Conservation (phyloP, 1,284 basidiomycete species). For the Cryptococcus maquisensis region DNA sequence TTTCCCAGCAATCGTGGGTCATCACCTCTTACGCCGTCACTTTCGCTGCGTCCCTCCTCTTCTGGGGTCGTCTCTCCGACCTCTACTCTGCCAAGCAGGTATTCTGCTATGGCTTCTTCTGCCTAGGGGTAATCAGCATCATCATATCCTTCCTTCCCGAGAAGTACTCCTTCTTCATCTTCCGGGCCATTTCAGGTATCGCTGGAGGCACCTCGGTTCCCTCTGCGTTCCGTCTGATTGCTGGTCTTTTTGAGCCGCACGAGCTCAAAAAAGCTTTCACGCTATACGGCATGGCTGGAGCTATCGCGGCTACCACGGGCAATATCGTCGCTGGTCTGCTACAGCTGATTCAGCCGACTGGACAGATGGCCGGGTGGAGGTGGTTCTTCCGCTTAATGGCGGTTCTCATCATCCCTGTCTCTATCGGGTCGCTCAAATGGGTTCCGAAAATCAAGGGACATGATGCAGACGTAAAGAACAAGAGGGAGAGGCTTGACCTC, state of each 20-base stretch:
- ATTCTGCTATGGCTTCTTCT: constrained; percentile 25
- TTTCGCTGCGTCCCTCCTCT: constrained; percentile 29
- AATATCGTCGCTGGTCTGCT: constrained; percentile 24
- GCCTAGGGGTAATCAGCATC: constrained; percentile 25
- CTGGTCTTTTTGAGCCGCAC: constrained; percentile 20
- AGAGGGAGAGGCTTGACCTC: constrained; percentile 27
- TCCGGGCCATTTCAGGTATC: constrained; percentile 35
- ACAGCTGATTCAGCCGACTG: constrained; percentile 31
- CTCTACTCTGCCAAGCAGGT: constrained; percentile 30
- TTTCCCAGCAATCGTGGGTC: constrained; percentile 24
- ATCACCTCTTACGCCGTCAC: constrained; percentile 32
- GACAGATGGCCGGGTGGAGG: constrained; percentile 31
- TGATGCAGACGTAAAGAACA: constrained; percentile 10
- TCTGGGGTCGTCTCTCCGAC: constrained; percentile 37
- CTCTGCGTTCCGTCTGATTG: constrained; percentile 31
- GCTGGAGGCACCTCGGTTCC: constrained; percentile 29
- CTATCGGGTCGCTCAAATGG: constrained; percentile 15
- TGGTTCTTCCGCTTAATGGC: constrained; percentile 46
- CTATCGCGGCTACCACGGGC: constrained; percentile 16
- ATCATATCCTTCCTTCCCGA: constrained; percentile 32
- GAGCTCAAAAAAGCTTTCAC: constrained; percentile 28
- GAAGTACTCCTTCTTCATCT: constrained; percentile 28
- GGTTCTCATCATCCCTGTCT: constrained; percentile 17
- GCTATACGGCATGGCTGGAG: constrained; percentile 22
- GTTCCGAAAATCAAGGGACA: constrained; percentile 18